Evolutionary conservation across 495 filamentous ascomycete genomes (phyloP).

Genomic region (Daldinia grandis): DNA sequence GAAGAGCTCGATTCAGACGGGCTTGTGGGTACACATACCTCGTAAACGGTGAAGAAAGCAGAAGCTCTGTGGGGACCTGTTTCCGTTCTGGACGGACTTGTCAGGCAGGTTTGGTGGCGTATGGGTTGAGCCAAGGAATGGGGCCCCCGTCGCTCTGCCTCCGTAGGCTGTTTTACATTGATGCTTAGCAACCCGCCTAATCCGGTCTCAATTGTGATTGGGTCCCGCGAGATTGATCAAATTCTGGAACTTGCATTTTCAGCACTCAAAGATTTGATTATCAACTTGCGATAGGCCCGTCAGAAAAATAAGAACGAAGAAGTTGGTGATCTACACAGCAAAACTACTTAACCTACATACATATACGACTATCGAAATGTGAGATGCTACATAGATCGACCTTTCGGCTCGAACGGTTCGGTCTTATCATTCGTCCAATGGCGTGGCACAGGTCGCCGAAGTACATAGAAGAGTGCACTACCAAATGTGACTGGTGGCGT

Average conservation of each 20-base stretch:
- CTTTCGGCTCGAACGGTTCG: slow-evolving; percentile 35
- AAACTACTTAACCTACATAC: no score
- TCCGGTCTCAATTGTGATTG: slow-evolving; percentile 20
- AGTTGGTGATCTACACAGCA: slow-evolving; percentile 33
- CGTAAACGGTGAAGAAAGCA: slow-evolving; percentile 40
- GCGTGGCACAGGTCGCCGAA: slow-evolving; percentile 40
- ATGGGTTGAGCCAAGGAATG: slow-evolving; percentile 36
- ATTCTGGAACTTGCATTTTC: slow-evolving; percentile 34
- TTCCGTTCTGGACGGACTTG: slow-evolving; percentile 28
- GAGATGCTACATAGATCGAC: slow-evolving; percentile 34
- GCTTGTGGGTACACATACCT: slow-evolving; percentile 15
- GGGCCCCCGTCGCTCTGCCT: slow-evolving; percentile 40
- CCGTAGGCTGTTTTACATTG: slow-evolving; percentile 47
- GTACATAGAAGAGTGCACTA: slow-evolving; percentile 6
- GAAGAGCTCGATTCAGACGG: not conserved
- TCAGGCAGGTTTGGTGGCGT: slow-evolving; percentile 17
- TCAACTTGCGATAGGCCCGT: slow-evolving; percentile 7
- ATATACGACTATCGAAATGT: slow-evolving; percentile 49
- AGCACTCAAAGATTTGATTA: slow-evolving; percentile 1
- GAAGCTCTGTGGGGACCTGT: slow-evolving; percentile 38
- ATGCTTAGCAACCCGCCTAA: slow-evolving; percentile 40
- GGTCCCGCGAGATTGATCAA: slow-evolving; percentile 15
- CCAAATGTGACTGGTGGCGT: slow-evolving; percentile 28
- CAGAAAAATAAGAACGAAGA: not conserved
- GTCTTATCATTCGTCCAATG: slow-evolving; percentile 43